phyloP scores from a whole-genome alignment of 495 filamentous ascomycete genomes.

The Xylaria bambusicola region DNA sequence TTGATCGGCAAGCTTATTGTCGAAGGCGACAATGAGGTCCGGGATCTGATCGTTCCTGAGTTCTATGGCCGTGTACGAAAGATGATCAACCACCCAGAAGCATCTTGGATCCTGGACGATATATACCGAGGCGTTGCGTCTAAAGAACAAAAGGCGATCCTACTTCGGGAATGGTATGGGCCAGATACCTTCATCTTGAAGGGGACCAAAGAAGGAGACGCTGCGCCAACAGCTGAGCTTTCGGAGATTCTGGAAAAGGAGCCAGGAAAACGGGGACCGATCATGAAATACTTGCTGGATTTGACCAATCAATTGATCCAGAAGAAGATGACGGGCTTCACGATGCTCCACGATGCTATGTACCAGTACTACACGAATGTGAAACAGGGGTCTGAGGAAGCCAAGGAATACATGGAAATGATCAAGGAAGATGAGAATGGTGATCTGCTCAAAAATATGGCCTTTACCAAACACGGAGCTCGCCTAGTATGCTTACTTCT shows the following conservation, averaged over 20 bases:
- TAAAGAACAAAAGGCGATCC: slow-evolving; percentile 73
- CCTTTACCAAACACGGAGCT: slow-evolving; percentile 88
- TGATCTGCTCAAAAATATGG: slow-evolving; percentile 88
- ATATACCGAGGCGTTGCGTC: slow-evolving; percentile 86
- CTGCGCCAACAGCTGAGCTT: slow-evolving; percentile 56
- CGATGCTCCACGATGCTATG: slow-evolving; percentile 96
- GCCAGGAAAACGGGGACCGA: slow-evolving; percentile 81
- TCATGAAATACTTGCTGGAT: slow-evolving; percentile 80
- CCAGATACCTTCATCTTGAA: slow-evolving; percentile 87
- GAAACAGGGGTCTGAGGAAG: slow-evolving; percentile 72
- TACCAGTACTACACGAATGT: slow-evolving; percentile 89
- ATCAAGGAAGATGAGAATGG: slow-evolving; percentile 88
- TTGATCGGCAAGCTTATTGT: slow-evolving; percentile 92
- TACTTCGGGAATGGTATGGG: slow-evolving; percentile 96
- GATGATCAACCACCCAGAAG: slow-evolving; percentile 93
- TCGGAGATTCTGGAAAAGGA: slow-evolving; percentile 68
- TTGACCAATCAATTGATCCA: slow-evolving; percentile 88
- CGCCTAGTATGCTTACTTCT: slow-evolving; percentile 77
- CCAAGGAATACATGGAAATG: slow-evolving; percentile 84
- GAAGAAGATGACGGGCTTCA: slow-evolving; percentile 94
- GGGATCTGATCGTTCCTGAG: slow-evolving; percentile 85
- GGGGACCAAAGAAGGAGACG: slow-evolving; percentile 47
- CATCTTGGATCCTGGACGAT: slow-evolving; percentile 96
- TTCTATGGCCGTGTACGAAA: slow-evolving; percentile 91
- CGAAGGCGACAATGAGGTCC: slow-evolving; percentile 79